Conservation (phyloP, 352 stramenopile genomes). For the Phytophthora macrochlamydospora region DNA sequence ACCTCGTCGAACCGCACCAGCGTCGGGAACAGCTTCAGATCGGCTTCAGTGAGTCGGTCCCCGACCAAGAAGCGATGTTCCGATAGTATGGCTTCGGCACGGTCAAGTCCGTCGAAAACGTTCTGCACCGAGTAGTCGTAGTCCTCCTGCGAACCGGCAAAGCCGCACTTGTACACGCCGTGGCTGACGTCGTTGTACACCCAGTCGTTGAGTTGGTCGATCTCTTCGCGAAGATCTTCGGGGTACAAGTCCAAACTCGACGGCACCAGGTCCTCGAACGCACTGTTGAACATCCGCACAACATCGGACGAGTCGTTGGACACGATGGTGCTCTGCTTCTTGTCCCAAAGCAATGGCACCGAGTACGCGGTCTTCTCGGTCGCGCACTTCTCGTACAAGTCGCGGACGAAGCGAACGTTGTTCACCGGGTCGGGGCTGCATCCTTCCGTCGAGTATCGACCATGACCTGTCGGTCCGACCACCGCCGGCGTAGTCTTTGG, state of each 20-base stretch:
- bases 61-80: slow-evolving; percentile 78
- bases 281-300: slow-evolving; percentile 94
- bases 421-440: slow-evolving; percentile 65
- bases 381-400: slow-evolving; percentile 85
- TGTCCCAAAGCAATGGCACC: slow-evolving; percentile 95
- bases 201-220: slow-evolving; percentile 92
- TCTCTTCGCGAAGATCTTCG: slow-evolving; percentile 69
- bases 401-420: slow-evolving; percentile 70
- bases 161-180: slow-evolving; percentile 86
- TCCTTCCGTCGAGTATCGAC: slow-evolving; percentile 41
- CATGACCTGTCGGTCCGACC: slow-evolving; percentile 31
- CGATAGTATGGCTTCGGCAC: slow-evolving; percentile 77
- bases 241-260: slow-evolving; percentile 90
- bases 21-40: slow-evolving; percentile 93
- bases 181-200: slow-evolving; percentile 93
- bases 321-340: slow-evolving; percentile 93
- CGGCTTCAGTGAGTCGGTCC: slow-evolving; percentile 75
- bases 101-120: slow-evolving; percentile 85
- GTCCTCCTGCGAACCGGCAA: slow-evolving; percentile 59
- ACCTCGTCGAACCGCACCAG: slow-evolving; percentile 94
- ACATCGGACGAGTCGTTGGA: slow-evolving; percentile 97
- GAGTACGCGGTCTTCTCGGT: slow-evolving; percentile 86
- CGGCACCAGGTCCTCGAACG: slow-evolving; percentile 87
- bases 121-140: slow-evolving; percentile 91
- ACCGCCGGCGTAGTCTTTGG: slow-evolving; percentile 40